Evolutionary conservation across 2,329 filamentous ascomycete genomes (phyloP), one percentile per base, ranked within the genome.

Genomic region (Colletotrichum higginsianum): DNA sequence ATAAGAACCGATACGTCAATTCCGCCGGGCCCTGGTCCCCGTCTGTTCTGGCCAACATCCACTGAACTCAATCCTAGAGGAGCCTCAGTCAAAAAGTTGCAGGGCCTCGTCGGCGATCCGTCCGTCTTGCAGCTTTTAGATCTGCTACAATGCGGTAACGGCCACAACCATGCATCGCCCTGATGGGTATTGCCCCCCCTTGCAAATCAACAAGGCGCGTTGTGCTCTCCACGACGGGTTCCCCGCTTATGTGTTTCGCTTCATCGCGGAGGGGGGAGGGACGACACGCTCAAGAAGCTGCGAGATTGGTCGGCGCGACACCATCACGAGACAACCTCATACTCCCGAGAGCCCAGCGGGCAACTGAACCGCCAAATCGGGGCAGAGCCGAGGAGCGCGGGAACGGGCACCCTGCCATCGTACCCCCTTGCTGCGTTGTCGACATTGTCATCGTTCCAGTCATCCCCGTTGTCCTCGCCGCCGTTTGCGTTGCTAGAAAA

Each of bases 231-330:
- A 18, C 18, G 15, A 49, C 40, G n/a, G 62, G 55, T 49, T 44
- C 67, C 61, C 62, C 55, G 61, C 67, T 21, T 44, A 15, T n/a
- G 55, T 50, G 56, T 66, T 67, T 62, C 63, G 67, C 67, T 61
- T 61, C 63, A 26, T 61, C 21, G 57, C 30, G 15, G 56, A 67
- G 56, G 67, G 30, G 38, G 16, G 15, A 40, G 26, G 35, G 18
- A 66, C 40, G 52, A 49, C 62, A 21, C 49, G 56, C 62, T 62
- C 49, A 42, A 50, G 56, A 47, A 56, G 40, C 26, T 38, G 42
- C 38, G 30, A 30, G 40, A 61, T 67, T 61, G 63, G 61, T 44
- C 47, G 30, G 52, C 26, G 49, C 56, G 46, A 50, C 26, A 23
- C 5, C 49, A 60, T 30, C 16, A 44, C 56, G 50, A 57, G 42